Evolutionary conservation across 2,329 filamentous ascomycete genomes (phyloP), one percentile per base, ranked within the genome.

Genomic region (Stagonosporopsis vannaccii): DNA sequence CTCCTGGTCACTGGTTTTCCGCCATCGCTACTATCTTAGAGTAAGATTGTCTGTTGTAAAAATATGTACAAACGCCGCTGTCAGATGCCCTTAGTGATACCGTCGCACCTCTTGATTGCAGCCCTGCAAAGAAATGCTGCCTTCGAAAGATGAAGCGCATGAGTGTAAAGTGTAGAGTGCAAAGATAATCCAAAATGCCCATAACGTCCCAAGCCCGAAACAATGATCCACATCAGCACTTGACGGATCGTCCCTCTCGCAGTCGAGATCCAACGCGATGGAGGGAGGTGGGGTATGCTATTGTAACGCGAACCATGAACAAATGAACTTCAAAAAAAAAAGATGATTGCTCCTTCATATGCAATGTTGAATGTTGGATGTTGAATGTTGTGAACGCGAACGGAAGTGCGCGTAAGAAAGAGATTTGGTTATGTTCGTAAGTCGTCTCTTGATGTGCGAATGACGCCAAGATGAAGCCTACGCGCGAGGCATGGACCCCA

Each of bases 401-500:
- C 17, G 25, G 15, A 13, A 13, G 7, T 42, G 22, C 37, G 40
- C 39, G 19, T 46, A 23, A 22, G 36, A 46, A 28, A 12, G 37
- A 39, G 17, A 30, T 30, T 49, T 37, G 28, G 36, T 53, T 32
- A 42, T 32, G 19, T 17, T 39, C 26, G 33, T 22, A n/a, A n/a
- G 19, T 43, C 30, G 44, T 22, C 26, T 6, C 28, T 13, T 6
- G 12, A 44, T 6, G 25, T 7, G 39, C n/a, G 30, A 6, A 13
- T 19, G 13, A 28, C 7, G 35, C 41, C 28, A 13, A 37, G 37
- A 17, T 33, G 28, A n/a, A 76, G 75, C 82, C 32, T 51, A 56
- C 22, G 36, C 44, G 32, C 47, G 53, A 46, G 53, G 53, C 79
- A 82, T 81, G 51, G 90, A 93, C 78, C 90, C 89, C 76, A 95